Evolutionary conservation across 208 protist genomes (phyloP), one percentile per base, ranked within the genome.

Genomic region (Leishmania guyanensis): DNA sequence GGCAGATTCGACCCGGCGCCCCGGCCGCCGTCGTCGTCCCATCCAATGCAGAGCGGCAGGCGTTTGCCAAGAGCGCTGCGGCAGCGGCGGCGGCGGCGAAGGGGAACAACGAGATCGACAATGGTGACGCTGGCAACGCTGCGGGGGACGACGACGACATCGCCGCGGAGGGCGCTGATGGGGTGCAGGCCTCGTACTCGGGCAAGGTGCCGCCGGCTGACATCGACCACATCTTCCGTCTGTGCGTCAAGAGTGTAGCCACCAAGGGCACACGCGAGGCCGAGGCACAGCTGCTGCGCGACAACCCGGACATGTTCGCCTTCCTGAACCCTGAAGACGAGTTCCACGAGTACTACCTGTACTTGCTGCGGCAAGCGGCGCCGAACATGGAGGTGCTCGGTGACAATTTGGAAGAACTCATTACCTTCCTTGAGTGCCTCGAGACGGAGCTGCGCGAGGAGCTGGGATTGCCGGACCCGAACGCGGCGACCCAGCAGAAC

Each of bases 261-360:
- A 81, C 91, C 62, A 91, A 86, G 50, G 84, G 86, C 60, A 91
- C 87, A 4, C 91, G 95, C 39, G 91, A 95, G 65, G 82, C 90
- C 17, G 95, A 98, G 86, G 88, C 86, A 14, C 84, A 84, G 64
- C 91, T 98, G 78, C 88, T 98, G 75, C 88, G 91, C 29, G 88
- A 90, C 71, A 89, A 94, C 72, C 89, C 91, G 2, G 88, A 92
- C 39, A 79, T 91, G 43, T 98, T 98, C 81, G 81, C 71, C 72
- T 98, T 98, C 79, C 86, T 98, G 14, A 86, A 97, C 78, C 92
- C 93, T 5, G 92, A 93, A 58, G 87, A 98, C 77, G 89, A 94
- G 73, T 97, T 90, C 78, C 95, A 98, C 87, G 91, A 86, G 80
- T 98, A 95, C 80, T 98, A 98, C 82, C 85, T 98, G 17, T 95